Evolutionary conservation across 73 alveolate genomes (phyloP).

Genomic region (Paramecium pentaurelia): DNA sequence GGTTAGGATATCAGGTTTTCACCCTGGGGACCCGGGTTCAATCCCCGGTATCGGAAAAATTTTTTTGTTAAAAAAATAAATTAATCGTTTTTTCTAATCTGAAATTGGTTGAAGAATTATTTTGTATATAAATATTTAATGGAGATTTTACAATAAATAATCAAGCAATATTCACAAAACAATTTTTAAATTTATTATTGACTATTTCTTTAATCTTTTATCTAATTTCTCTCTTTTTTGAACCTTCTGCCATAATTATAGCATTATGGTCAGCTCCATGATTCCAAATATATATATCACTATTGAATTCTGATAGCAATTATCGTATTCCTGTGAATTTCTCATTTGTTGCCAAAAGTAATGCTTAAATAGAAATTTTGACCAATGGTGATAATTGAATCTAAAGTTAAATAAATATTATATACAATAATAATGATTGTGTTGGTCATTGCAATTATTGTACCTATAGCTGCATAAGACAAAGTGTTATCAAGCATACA

Average conservation of each 20-base stretch:
- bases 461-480: neutral
- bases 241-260: neutral
- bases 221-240: neutral
- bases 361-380: neutral
- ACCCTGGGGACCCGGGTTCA: conserved; percentile 63
- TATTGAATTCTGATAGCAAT: neutral
- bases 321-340: neutral
- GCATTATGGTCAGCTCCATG: neutral
- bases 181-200: neutral
- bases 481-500: neutral
- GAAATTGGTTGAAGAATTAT: neutral
- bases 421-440: conserved; percentile 7
- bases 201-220: neutral
- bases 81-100: neutral
- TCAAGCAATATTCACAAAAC: neutral
- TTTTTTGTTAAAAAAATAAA: neutral
- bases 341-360: neutral
- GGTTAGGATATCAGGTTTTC: conserved; percentile 60
- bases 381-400: neutral
- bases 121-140: neutral
- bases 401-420: neutral
- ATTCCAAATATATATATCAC: neutral
- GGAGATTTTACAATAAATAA: neutral
- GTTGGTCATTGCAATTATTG: neutral
- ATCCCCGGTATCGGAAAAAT: conserved; percentile 58